Percentiles rank a stretch among this genome's conserved stretches.
phyloP scores from a whole-genome alignment of 805 yeast species.

The Candida khao-thaluensis region DNA sequence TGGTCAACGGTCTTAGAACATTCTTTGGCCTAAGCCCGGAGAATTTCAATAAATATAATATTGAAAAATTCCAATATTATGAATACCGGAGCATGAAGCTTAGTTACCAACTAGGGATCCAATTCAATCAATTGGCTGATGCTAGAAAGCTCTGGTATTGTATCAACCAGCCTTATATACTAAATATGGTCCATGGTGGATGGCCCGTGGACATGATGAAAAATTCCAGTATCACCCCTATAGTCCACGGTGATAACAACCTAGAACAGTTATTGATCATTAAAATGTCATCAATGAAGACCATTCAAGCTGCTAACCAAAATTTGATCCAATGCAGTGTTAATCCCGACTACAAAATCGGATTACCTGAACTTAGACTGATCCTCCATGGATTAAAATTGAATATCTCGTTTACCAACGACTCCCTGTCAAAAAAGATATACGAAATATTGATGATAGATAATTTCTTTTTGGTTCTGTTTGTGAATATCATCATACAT shows the following conservation, averaged over 20 bases:
- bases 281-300: conserved; percentile 1
- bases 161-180: conserved; percentile 3
- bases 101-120: conserved; percentile 5
- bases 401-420: background rate
- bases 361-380: background rate
- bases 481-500: conserved; percentile 1
- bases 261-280: conserved; percentile 1
- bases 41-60: conserved; percentile 2
- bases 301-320: conserved; percentile 1
- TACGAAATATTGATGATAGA: conserved; percentile 5
- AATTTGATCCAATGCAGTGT: background rate
- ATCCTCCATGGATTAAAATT: background rate
- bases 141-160: conserved; percentile 7
- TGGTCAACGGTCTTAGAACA: background rate
- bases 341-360: background rate
- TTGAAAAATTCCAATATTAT: conserved; percentile 4
- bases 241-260: background rate
- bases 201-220: conserved; percentile 8
- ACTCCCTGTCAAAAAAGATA: background rate
- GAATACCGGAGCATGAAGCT: conserved; percentile 1
- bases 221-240: background rate
- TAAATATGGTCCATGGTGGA: conserved; percentile 3
- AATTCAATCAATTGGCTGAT: conserved; percentile 3
- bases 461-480: conserved; percentile 5
- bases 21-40: conserved; percentile 3